These are phyloP conservation scores for Neurospora hispaniola DNA, from an alignment of 495 filamentous ascomycete species.

Conservation along the genomic window DNA sequence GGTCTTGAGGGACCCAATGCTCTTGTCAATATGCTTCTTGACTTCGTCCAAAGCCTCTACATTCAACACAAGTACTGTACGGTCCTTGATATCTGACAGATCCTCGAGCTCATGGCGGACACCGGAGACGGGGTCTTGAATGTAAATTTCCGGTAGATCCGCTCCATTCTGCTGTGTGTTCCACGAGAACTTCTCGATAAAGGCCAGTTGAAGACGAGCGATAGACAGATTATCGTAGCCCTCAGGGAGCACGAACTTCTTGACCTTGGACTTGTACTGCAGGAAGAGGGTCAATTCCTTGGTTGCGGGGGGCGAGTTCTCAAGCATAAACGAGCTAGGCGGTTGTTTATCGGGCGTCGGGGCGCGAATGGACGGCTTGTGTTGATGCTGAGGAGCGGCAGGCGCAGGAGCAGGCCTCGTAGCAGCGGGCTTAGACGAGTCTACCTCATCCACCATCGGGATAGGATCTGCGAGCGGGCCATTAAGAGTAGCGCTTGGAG, in stretches of 20 bases:
- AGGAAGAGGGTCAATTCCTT: constrained; percentile 94
- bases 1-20: constrained; percentile 65
- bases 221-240: constrained; percentile 75
- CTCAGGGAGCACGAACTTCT: constrained; percentile 84
- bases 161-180: constrained; percentile 89
- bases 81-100: constrained; percentile 87
- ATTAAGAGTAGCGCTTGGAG: constrained; percentile 42
- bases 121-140: constrained; percentile 90
- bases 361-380: constrained; percentile 4
- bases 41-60: constrained; percentile 94
- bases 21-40: constrained; percentile 90
- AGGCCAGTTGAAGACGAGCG: constrained; percentile 84
- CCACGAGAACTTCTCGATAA: constrained; percentile 99
- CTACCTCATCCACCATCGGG: constrained; percentile 24
- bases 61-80: constrained; percentile 86
- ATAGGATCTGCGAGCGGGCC: constrained; percentile 31
- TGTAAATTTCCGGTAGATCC: constrained; percentile 93
- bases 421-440: constrained; percentile 12
- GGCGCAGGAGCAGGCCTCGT: constrained; percentile 7
- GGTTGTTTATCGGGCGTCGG: constrained; percentile 33
- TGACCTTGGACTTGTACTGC: constrained; percentile 93
- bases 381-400: neutral
- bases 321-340: constrained; percentile 26
- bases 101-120: constrained; percentile 95
- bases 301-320: constrained; percentile 64